Evolutionary conservation across 2,329 filamentous ascomycete species (phyloP).

Genomic region (Colletotrichum tanaceti): DNA sequence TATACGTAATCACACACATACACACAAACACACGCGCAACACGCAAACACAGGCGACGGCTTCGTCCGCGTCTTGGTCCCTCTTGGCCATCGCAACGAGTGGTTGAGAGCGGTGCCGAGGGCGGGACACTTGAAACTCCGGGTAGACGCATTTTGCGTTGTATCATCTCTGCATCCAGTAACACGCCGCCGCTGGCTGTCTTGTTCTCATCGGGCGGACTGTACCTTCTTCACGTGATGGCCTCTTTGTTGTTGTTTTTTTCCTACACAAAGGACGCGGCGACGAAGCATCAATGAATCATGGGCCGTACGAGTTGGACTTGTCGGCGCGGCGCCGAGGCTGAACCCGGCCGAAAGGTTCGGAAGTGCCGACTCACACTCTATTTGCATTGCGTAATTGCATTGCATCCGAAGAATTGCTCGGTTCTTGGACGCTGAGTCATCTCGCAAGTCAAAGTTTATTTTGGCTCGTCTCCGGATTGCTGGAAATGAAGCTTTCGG

Average conservation of each 20-base stretch:
- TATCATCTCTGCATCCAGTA: conserved; percentile 4
- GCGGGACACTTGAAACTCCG: conserved; percentile 9
- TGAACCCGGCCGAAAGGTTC: too few species aligned
- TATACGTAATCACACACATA: too few species aligned
- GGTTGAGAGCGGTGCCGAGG: not conserved
- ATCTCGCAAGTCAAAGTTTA: too few species aligned
- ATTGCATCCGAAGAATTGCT: not conserved
- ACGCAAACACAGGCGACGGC: not conserved
- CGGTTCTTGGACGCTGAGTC: not conserved
- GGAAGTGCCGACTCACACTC: not conserved
- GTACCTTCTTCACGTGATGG: not conserved
- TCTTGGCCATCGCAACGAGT: not conserved
- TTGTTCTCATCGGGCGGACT: not conserved
- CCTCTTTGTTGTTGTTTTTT: too few species aligned
- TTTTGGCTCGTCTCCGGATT: too few species aligned
- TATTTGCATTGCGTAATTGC: too few species aligned
- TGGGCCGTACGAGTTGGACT: not conserved
- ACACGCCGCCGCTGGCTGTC: not conserved
- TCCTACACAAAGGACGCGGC: too few species aligned
- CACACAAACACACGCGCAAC: too few species aligned
- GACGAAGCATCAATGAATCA: not conserved
- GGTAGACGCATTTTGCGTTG: not conserved
- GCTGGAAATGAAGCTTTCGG: too few species aligned
- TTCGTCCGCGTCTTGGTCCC: not conserved
- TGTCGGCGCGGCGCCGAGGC: not conserved